Base-by-base conservation (phyloP, 768 basidiomycete genomes). In the Termitomyces sp. region DNA sequence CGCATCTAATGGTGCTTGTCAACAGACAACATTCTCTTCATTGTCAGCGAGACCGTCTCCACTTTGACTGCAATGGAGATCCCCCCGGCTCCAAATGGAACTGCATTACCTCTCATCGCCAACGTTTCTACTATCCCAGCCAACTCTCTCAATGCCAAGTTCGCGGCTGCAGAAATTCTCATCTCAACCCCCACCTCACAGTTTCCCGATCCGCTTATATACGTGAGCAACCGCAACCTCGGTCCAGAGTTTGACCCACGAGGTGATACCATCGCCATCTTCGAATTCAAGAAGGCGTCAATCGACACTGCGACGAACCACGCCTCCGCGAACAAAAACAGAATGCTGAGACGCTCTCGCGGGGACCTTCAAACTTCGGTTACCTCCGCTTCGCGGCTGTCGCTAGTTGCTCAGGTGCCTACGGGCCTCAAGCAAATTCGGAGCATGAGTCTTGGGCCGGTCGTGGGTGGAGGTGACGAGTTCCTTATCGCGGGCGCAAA, bases 231-330 rank as follows among this genome's bases (percentile, higher is more conserved):
- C 71, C 78, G 85, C 55, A 86, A 87, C 69, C 76, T 74, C 5
- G 84, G 80, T 22, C 72, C 74, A 46, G 73, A 73, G 53, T 64
- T 68, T 32, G 83, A 85, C 64, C 69, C 78, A 28, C 73, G 73
- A 15, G 85, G 86, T 7, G 85, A 86, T 71, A 78, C 85, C 11
- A 84, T 86, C 55, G 84, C 82, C 24, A 80, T 87, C 63, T 84
- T 84, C 67, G 75, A 79, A 65, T 75, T 75, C 44, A 69, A 76
- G 46, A 72, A 73, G 55, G 64, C 63, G 20, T 64, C 70, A 7
- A 36, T 28, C 28, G 3, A 20, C 20, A 62, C 40, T 32, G 35
- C 35, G 44, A 48, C 24, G 36, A 33, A 44, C n/a, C 42, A 22
- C 35, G 22, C n/a, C 28, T 61, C 49, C 24, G 58, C 16, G 49